phyloP scores from a whole-genome alignment of 2,329 filamentous ascomycete genomes.

The Apiospora rasikravindrae region DNA sequence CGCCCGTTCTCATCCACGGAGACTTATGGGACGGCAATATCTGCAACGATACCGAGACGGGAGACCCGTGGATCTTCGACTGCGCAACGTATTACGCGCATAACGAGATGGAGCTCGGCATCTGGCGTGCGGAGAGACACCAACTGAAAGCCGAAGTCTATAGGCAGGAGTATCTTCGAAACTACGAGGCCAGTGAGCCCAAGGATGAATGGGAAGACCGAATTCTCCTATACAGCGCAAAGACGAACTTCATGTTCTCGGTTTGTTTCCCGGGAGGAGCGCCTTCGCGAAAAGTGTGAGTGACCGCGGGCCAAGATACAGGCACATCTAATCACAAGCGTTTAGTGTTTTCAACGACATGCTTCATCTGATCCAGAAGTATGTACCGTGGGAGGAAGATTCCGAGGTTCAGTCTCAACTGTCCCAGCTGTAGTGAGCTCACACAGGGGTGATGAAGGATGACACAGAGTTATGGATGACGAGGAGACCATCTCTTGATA shows the following conservation, averaged over 20 bases:
- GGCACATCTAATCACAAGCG: neutral
- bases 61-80: conserved; percentile 42
- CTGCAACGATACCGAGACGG: conserved; percentile 37
- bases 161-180: conserved; percentile 29
- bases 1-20: neutral
- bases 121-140: conserved; percentile 34
- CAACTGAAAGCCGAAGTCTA: conserved; percentile 22
- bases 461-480: neutral
- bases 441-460: neutral
- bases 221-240: conserved; percentile 34
- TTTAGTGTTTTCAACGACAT: conserved; percentile 21
- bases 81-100: conserved; percentile 45
- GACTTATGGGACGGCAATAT: conserved; percentile 45
- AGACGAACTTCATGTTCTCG: conserved; percentile 28
- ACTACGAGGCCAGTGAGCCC: conserved; percentile 34
- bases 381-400: conserved; percentile 22
- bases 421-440: neutral
- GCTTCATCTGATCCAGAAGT: conserved; percentile 21
- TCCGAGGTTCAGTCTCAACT: conserved; percentile 1
- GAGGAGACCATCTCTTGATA: neutral
- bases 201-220: conserved; percentile 38
- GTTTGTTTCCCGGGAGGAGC: conserved; percentile 21
- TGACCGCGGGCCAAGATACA: neutral
- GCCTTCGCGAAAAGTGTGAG: conserved; percentile 22
- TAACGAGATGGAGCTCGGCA: conserved; percentile 36